Evolutionary conservation across 1,139 yeast genomes (phyloP).

Genomic region (Yamadazyma trypodendri): DNA sequence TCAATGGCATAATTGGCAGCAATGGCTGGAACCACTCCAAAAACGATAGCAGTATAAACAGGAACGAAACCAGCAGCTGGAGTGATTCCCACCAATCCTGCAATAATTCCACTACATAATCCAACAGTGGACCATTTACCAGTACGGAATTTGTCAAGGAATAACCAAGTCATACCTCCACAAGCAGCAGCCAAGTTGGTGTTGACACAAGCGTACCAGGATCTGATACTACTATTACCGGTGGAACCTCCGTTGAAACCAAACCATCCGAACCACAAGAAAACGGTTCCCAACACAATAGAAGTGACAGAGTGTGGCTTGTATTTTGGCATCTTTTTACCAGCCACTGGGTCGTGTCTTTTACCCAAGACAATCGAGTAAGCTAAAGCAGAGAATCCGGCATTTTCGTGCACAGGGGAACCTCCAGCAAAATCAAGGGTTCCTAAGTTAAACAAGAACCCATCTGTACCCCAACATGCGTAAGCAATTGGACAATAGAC

Average conservation of each 20-base stretch:
- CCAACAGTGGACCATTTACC: constrained; percentile 97
- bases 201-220: constrained; percentile 90
- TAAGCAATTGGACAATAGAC: constrained; percentile 94
- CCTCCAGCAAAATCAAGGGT: constrained; percentile 97
- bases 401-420: constrained; percentile 94
- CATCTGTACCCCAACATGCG: constrained; percentile 95
- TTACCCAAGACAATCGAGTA: constrained; percentile 89
- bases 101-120: constrained; percentile 88
- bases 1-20: constrained; percentile 85
- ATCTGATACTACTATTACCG: constrained; percentile 86
- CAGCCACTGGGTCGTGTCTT: constrained; percentile 79
- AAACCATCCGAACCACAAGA: constrained; percentile 98
- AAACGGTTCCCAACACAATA: constrained; percentile 89
- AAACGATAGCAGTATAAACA: constrained; percentile 79
- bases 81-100: constrained; percentile 93
- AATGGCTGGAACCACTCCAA: constrained; percentile 77
- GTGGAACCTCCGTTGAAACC: constrained; percentile 98
- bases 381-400: constrained; percentile 93
- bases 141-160: constrained; percentile 83
- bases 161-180: constrained; percentile 94
- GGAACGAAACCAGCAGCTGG: constrained; percentile 98
- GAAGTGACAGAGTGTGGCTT: constrained; percentile 89
- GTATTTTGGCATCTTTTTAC: constrained; percentile 74
- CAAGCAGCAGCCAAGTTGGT: constrained; percentile 90
- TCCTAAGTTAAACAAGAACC: constrained; percentile 84